phyloP scores from a whole-genome alignment of 768 basidiomycete species.

The Russula compacta region DNA sequence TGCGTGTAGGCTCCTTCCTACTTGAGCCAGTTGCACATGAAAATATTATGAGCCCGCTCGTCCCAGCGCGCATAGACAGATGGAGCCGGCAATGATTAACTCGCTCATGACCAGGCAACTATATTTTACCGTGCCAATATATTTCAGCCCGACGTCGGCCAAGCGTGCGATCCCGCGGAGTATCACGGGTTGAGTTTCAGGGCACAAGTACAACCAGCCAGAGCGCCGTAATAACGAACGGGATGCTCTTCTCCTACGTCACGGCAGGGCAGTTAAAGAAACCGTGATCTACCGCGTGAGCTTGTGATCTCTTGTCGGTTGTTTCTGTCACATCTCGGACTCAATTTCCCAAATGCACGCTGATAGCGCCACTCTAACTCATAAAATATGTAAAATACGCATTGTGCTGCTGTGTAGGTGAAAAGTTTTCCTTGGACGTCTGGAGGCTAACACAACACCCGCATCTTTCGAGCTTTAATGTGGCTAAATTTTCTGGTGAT shows the following conservation, averaged over 20 bases:
- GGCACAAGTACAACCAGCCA: not conserved
- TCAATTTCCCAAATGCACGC: not conserved
- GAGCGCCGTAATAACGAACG: not conserved
- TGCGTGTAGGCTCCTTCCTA: not conserved
- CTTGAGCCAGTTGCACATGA: not conserved
- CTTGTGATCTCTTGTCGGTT: not conserved
- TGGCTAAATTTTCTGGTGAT: not conserved
- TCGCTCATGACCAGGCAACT: not conserved
- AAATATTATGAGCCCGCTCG: not conserved
- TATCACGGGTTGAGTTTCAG: not conserved
- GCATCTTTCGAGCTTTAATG: not conserved
- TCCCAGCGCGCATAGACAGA: not conserved
- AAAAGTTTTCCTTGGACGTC: not conserved
- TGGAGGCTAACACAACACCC: not conserved
- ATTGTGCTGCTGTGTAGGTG: not conserved
- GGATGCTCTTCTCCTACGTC: not conserved
- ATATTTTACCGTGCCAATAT: not conserved
- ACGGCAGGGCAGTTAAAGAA: not conserved
- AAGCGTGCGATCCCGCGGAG: not conserved
- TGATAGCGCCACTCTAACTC: not conserved
- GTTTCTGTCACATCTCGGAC: not conserved
- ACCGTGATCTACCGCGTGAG: not conserved
- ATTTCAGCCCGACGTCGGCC: not conserved
- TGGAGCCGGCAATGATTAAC: not conserved
- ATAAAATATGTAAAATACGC: not conserved